Evolutionary conservation across 2,329 filamentous ascomycete genomes (phyloP), one percentile per base, ranked within the genome.

Genomic region (Hypoxylon sp.): DNA sequence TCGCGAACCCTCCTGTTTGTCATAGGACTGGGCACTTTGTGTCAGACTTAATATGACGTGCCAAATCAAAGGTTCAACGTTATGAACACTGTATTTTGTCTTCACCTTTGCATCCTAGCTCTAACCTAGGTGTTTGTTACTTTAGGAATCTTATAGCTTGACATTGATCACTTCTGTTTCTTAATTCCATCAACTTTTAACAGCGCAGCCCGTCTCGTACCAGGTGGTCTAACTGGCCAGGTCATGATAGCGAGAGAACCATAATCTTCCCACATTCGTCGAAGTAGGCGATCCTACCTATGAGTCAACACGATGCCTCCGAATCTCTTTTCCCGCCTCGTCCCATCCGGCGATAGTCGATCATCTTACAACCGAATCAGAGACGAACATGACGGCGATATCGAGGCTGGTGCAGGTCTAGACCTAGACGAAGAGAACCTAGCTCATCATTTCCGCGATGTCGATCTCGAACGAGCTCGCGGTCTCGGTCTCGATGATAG

Each of bases 381-480:
- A 55, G 69, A 69, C n/a, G 74, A 75, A 34, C 71, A 70, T 31
- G 65, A 73, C 15, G 53, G 59, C 37, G 78, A 78, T 45, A 53
- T 69, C 16, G 76, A 80, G 53, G 70, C 72, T 23, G 70, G 70
- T 32, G 71, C 71, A 3, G 75, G 71, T 2, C 64, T 75, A n/a
- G 68, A 70, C 15, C 50, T 82, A 4, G 79, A 83, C 60, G 78
- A 82, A 55, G 76, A 81, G 60, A 82, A 82, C 55, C 64, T 82
- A 5, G 75, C 74, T 30, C 73, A 81, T 40, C 65, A 77, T 17
- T 80, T 83, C 45, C 73, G 76, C 29, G 75, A 80, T 31, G 74
- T 78, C 32, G 78, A 81, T 42, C 63, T 79, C 1, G 77, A 78
- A 2, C 64, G 71, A 37, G 69, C 70, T n/a, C 64, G 70, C 25